Conservation (phyloP, 2,329 filamentous ascomycete genomes). For the Emmonsiellopsis sp. region DNA sequence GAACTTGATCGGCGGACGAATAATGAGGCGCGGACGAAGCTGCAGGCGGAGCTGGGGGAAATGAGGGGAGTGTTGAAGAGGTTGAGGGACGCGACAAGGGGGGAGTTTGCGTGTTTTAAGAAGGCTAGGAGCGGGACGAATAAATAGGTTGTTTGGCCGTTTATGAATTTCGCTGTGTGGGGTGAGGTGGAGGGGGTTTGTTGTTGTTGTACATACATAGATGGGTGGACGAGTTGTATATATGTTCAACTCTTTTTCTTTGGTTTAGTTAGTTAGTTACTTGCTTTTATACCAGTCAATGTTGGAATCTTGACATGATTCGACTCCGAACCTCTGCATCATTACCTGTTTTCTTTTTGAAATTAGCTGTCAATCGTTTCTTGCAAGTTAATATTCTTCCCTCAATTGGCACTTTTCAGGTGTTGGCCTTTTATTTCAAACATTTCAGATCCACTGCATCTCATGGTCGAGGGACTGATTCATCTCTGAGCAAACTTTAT, state of each 20-base stretch:
- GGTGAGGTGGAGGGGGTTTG: neutral
- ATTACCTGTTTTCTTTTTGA: too few species aligned
- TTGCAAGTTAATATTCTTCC: too few species aligned
- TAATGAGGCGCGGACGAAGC: constrained; percentile 65
- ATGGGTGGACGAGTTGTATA: too few species aligned
- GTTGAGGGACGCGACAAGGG: constrained; percentile 69
- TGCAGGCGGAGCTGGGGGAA: constrained; percentile 82
- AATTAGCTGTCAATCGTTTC: too few species aligned
- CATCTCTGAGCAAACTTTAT: too few species aligned
- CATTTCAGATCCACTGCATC: too few species aligned
- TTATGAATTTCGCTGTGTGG: neutral
- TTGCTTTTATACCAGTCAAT: neutral
- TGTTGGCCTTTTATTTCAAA: too few species aligned
- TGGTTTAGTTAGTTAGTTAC: neutral
- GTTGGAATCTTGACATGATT: neutral
- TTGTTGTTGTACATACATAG: neutral
- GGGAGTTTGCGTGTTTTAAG: constrained; percentile 79
- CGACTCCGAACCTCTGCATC: too few species aligned
- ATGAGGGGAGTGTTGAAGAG: constrained; percentile 83
- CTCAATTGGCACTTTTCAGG: too few species aligned
- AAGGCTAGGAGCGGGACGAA: constrained; percentile 41
- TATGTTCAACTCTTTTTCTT: neutral
- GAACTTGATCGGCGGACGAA: constrained; percentile 84
- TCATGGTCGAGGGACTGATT: too few species aligned
- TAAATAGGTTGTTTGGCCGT: neutral